These are phyloP conservation scores for Kondoa malvinella DNA, from an alignment of 768 basidiomycete species.

Conservation along the genomic window DNA sequence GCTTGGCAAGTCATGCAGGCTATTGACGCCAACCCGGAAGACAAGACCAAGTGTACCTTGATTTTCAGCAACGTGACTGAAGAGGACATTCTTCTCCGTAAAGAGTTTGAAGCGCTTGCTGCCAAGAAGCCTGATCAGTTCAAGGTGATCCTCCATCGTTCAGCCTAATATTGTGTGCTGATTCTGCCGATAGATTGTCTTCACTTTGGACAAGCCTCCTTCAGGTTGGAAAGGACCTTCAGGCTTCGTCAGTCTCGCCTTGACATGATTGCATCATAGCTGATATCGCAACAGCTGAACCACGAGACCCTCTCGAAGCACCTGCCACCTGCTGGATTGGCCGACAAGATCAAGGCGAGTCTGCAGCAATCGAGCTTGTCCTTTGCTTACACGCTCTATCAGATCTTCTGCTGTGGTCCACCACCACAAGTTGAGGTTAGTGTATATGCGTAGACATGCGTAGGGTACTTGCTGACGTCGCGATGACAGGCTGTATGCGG, in stretches of 20 bases:
- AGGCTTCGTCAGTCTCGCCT: constrained; percentile 65
- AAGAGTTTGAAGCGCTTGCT: constrained; percentile 46
- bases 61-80: constrained; percentile 81
- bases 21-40: constrained; percentile 39
- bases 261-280: too few species aligned
- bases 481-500: constrained; percentile 75
- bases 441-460: too few species aligned
- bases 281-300: too few species aligned
- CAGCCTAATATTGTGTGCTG: not conserved
- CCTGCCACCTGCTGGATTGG: constrained; percentile 40
- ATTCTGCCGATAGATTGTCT: constrained; percentile 52
- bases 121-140: constrained; percentile 40
- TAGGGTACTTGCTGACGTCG: too few species aligned
- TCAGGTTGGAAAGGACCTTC: constrained; percentile 49
- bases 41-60: constrained; percentile 88
- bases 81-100: constrained; percentile 70
- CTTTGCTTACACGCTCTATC: not conserved
- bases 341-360: constrained; percentile 74
- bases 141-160: constrained; percentile 31
- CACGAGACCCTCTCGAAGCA: constrained; percentile 47
- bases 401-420: constrained; percentile 38
- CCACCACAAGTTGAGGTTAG: constrained; percentile 79
- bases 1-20: constrained; percentile 25
- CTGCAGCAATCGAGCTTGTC: constrained; percentile 26
- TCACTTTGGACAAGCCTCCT: constrained; percentile 63